phyloP scores from a whole-genome alignment of 306 rosid genomes.

The Rubus idaeus region DNA sequence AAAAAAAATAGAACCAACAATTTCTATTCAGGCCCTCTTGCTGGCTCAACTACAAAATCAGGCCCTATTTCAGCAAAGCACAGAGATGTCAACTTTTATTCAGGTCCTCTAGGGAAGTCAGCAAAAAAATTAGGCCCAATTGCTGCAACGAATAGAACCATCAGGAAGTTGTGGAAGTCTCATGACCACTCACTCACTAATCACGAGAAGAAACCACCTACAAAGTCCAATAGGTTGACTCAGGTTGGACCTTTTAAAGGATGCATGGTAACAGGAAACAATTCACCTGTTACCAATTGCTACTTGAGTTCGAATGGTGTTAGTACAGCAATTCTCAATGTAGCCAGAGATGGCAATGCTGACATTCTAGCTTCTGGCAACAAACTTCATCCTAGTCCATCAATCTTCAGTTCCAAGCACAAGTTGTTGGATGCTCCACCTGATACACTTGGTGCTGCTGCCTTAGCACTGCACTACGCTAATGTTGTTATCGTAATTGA shows the following conservation, averaged over 20 bases:
- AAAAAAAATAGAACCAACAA: conserved; percentile 39
- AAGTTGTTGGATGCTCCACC: conserved; percentile 76
- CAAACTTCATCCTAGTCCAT: conserved; percentile 26
- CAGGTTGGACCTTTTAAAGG: conserved; percentile 95
- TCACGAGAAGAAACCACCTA: conserved; percentile 52
- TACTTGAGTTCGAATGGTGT: conserved; percentile 36
- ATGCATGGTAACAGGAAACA: conserved; percentile 45
- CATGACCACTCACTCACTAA: conserved; percentile 35
- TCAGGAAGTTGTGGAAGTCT: conserved; percentile 57
- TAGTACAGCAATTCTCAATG: conserved; percentile 39
- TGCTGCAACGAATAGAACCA: conserved; percentile 51
- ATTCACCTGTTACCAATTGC: conserved; percentile 50
- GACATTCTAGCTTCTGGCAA: conserved; percentile 33
- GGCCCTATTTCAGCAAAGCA: conserved; percentile 54
- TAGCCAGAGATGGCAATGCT: conserved; percentile 30
- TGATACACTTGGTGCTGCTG: conserved; percentile 82
- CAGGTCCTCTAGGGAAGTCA: conserved; percentile 72
- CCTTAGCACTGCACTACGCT: conserved; percentile 95
- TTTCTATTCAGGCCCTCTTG: conserved; percentile 73
- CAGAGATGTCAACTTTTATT: conserved; percentile 51
- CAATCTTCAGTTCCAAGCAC: conserved; percentile 45
- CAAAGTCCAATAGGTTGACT: conserved; percentile 56
- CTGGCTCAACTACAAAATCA: conserved; percentile 52
- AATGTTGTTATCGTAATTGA: conserved; percentile 80
- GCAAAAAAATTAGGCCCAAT: conserved; percentile 48